Base-by-base conservation (phyloP, 164 flowering plant species). In the Malania oleifera region DNA sequence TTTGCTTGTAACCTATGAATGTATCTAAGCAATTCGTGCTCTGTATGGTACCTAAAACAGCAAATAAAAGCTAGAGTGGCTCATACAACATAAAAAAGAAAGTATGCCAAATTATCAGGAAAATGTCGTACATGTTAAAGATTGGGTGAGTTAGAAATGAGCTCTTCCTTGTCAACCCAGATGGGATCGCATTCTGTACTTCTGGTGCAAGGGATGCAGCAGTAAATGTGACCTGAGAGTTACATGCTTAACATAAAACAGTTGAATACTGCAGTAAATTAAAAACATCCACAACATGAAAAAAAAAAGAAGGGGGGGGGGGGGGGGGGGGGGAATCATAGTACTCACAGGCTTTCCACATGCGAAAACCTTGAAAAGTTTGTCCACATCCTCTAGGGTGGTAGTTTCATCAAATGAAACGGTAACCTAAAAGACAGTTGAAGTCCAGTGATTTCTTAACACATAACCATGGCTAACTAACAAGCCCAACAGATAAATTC, bases 1-100 rank as follows among this genome's bases (percentile, higher is more conserved):
- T 85, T 93, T 8, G 97, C 64, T 54, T 93, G 97, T 31, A 93
- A 68, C 73, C 54, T 78, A 40, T 79, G 75, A 44, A 93, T 35
- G 77, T 93, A 93, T 28, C 99, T 77, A 18, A 93, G 93, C 72
- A 93, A 68, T 73, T 90, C 99, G 65, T 93, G 99, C 78, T 93
- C 97, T 0, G 97, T 93, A 57, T 93, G 99, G 72, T 73, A 86
- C 77, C 99, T 90, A 73, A 49, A 44, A 49, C 60, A 23, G 23
- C 24, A 50, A 31, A 34, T 1, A 57, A 64, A 55, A 51, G 52
- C 64, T n/a, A 73, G 73, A 51, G 44, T 43, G 12, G 39, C 34
- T 24, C 7, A 24, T 46, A 38, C 50, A 40, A 22, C n/a, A 20
- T 17, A 15, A 57, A 58, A 60, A 19, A 14, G 8, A 4, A 23